Evolutionary conservation across 1,284 basidiomycete species (phyloP).

Genomic region (Ganoderma multipileum): DNA sequence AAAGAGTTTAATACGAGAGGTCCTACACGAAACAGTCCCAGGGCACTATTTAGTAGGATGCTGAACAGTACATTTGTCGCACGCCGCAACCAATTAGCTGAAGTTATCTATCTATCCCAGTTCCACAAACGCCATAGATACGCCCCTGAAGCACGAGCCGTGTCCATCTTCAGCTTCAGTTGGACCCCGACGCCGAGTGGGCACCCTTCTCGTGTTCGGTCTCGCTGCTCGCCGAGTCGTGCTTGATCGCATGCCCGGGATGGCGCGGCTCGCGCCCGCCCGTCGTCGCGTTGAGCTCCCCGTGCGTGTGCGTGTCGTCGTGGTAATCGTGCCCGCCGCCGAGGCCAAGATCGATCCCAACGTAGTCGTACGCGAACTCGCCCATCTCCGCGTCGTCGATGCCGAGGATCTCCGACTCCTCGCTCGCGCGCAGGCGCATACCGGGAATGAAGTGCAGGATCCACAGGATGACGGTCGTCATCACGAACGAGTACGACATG

Average conservation of each 20-base stretch:
- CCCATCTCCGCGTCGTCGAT: conserved; percentile 95
- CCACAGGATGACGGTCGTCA: conserved; percentile 91
- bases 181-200: neutral
- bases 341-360: conserved; percentile 54
- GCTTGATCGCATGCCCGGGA: conserved; percentile 19
- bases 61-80: neutral
- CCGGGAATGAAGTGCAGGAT: conserved; percentile 93
- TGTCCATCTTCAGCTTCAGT: too few relatives aligned
- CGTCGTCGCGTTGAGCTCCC: conserved; percentile 34
- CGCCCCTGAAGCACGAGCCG: neutral
- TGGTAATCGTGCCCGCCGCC: conserved; percentile 29
- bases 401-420: conserved; percentile 91
- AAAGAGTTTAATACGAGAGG: neutral
- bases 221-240: conserved; percentile 24
- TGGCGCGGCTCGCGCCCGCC: conserved; percentile 42
- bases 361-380: conserved; percentile 94
- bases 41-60: neutral
- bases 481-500: conserved; percentile 80
- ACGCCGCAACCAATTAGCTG: neutral
- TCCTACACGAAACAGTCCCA: neutral
- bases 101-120: neutral
- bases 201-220: conserved; percentile 28
- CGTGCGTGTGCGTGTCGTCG: conserved; percentile 40
- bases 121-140: neutral
- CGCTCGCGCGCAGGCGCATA: conserved; percentile 78